Evolutionary conservation across 495 filamentous ascomycete species (phyloP).

Genomic region (Xylaria bambusicola): DNA sequence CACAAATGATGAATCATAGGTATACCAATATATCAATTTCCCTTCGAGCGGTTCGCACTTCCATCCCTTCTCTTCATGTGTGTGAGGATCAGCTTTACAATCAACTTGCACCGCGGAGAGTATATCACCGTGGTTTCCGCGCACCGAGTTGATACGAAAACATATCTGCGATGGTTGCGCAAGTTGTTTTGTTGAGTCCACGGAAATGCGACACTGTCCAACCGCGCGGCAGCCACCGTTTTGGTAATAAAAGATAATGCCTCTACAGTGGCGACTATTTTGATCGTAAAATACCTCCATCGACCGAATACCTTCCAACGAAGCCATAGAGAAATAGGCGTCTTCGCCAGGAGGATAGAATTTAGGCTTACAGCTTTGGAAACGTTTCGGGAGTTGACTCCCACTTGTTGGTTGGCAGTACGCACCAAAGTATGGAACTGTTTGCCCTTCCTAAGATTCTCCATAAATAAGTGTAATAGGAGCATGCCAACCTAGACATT

Average conservation of each 20-base stretch:
- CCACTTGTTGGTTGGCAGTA: slow-evolving; percentile 4
- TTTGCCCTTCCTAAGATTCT: slow-evolving; percentile 2
- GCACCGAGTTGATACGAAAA: slow-evolving; percentile 4
- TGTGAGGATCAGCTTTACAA: neutral
- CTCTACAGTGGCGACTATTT: slow-evolving; percentile 15
- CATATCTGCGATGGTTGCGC: slow-evolving; percentile 11
- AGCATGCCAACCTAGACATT: slow-evolving; percentile 4
- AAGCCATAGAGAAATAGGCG: slow-evolving; percentile 21
- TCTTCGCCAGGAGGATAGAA: slow-evolving; percentile 1
- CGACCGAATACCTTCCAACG: slow-evolving; percentile 13
- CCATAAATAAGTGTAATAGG: slow-evolving; percentile 1
- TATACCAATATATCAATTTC: neutral
- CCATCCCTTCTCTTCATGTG: slow-evolving; percentile 5
- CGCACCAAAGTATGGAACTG: slow-evolving; percentile 16
- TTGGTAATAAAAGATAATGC: slow-evolving; percentile 23
- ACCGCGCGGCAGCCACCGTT: slow-evolving; percentile 22
- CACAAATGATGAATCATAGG: neutral
- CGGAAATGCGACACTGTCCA: slow-evolving; percentile 22
- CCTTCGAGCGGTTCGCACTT: neutral
- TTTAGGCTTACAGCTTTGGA: neutral
- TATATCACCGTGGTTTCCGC: neutral
- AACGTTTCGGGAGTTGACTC: slow-evolving; percentile 5
- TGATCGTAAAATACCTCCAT: slow-evolving; percentile 17
- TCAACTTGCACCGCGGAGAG: neutral
- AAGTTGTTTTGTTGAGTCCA: slow-evolving; percentile 13